These are phyloP conservation scores for Exobasidium rhododendri DNA, from an alignment of 1,284 basidiomycete genomes.

Conservation along the genomic window DNA sequence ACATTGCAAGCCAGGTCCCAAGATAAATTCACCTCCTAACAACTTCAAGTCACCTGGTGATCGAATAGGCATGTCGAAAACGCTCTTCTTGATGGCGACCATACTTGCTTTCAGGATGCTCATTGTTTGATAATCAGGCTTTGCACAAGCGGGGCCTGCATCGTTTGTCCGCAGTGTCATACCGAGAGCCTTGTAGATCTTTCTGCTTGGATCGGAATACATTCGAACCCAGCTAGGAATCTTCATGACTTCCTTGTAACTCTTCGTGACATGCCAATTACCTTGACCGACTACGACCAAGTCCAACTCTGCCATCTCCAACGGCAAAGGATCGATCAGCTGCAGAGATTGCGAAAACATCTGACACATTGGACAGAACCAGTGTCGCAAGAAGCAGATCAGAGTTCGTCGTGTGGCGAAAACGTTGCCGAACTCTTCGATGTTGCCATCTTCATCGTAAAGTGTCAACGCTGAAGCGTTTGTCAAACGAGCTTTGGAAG, in stretches of 20 bases:
- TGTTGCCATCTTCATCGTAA: slow-evolving; percentile 25
- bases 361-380: slow-evolving; percentile 70
- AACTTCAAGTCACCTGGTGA: slow-evolving; percentile 72
- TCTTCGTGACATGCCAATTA: slow-evolving; percentile 67
- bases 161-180: slow-evolving; percentile 65
- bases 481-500: not conserved
- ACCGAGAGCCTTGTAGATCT: slow-evolving; percentile 70
- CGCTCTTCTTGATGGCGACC: slow-evolving; percentile 63
- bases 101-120: slow-evolving; percentile 66
- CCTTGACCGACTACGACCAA: slow-evolving; percentile 77
- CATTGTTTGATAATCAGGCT: slow-evolving; percentile 67
- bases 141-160: slow-evolving; percentile 59
- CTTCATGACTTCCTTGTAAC: slow-evolving; percentile 65
- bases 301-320: slow-evolving; percentile 62
- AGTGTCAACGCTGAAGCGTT: slow-evolving; percentile 10
- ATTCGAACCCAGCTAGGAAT: slow-evolving; percentile 59
- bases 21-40: slow-evolving; percentile 82
- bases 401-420: slow-evolving; percentile 67
- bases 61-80: slow-evolving; percentile 68
- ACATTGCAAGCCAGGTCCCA: slow-evolving; percentile 63
- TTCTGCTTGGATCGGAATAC: slow-evolving; percentile 71
- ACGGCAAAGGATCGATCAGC: slow-evolving; percentile 61
- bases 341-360: slow-evolving; percentile 74
- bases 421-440: slow-evolving; percentile 69
- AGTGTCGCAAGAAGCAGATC: slow-evolving; percentile 60